These are phyloP conservation scores for Alnus glutinosa DNA, from an alignment of 306 rosid species.

Conservation along the genomic window DNA sequence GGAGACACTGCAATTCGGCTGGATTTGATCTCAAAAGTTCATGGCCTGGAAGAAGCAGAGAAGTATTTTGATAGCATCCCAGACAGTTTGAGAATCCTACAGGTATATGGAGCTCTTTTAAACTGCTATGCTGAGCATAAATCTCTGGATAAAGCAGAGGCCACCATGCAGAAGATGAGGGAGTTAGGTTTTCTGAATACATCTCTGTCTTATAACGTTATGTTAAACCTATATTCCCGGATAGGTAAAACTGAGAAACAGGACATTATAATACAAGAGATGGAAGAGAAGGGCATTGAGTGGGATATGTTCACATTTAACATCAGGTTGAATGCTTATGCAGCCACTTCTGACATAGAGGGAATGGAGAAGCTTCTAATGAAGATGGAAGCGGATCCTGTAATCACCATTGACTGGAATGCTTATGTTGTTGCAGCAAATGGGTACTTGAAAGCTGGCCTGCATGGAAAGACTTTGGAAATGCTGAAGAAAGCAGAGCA, in stretches of 20 bases:
- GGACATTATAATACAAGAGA: conserved; percentile 48
- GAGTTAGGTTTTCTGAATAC: conserved; percentile 26
- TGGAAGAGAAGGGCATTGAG: conserved; percentile 49
- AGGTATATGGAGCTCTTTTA: conserved; percentile 57
- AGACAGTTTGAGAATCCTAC: conserved; percentile 34
- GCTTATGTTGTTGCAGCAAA: conserved; percentile 50
- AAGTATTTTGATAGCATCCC: conserved; percentile 43
- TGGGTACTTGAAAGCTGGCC: conserved; percentile 56
- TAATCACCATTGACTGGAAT: conserved; percentile 44
- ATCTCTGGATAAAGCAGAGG: conserved; percentile 57
- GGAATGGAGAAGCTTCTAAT: conserved; percentile 60
- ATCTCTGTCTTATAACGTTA: conserved; percentile 41
- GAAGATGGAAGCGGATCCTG: conserved; percentile 58
- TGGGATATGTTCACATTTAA: conserved; percentile 34
- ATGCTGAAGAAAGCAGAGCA: conserved; percentile 53
- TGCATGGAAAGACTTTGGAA: conserved; percentile 38
- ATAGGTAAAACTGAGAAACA: conserved; percentile 53
- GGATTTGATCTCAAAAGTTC: conserved; percentile 61
- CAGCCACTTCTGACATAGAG: conserved; percentile 28
- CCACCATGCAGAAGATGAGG: conserved; percentile 51
- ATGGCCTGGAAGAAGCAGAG: conserved; percentile 63
- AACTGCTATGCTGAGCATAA: conserved; percentile 54
- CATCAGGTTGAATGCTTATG: conserved; percentile 57
- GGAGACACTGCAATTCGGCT: conserved; percentile 48
- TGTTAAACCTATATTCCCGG: conserved; percentile 61